A percentile compares a stretch with the other conserved stretches of the same genome.
These are phyloP conservation scores for Clarireedia sp. DNA, from an alignment of 2,329 filamentous ascomycete genomes.

Conservation along the genomic window DNA sequence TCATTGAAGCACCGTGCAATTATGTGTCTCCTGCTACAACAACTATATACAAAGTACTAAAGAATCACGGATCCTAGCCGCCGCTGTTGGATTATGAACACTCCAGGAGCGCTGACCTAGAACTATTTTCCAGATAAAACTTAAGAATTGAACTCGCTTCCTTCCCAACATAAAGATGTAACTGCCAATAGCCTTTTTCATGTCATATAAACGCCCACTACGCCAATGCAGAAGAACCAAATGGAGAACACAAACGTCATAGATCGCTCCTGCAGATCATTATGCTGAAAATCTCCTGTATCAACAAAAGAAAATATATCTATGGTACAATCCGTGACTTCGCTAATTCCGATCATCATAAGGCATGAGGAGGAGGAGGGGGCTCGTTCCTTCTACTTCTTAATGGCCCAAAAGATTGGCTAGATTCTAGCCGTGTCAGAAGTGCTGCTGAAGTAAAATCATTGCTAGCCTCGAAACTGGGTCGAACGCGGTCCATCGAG, in stretches of 20 bases:
- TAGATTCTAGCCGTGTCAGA: constrained; percentile 75
- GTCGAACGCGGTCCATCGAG: constrained; percentile 77
- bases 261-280: constrained; percentile 46
- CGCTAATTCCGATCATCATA: constrained; percentile 14
- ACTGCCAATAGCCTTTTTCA: constrained; percentile 7
- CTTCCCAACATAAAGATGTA: not conserved
- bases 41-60: not conserved
- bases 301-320: constrained; percentile 31
- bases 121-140: constrained; percentile 1
- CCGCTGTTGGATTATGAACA: not conserved
- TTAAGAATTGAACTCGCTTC: not conserved
- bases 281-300: constrained; percentile 32
- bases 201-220: constrained; percentile 19
- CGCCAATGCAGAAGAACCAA: constrained; percentile 24
- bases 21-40: constrained; percentile 8
- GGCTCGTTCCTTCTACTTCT: constrained; percentile 20
- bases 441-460: constrained; percentile 90
- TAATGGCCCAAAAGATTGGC: constrained; percentile 33
- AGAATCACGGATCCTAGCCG: not conserved
- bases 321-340: constrained; percentile 25
- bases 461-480: constrained; percentile 78
- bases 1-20: constrained; percentile 16
- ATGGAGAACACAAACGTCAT: constrained; percentile 29
- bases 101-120: constrained; percentile 1
- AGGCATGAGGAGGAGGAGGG: not conserved